Evolutionary conservation across 345 rosid genomes (phyloP).

Genomic region (Arabidopsis arenosa): DNA sequence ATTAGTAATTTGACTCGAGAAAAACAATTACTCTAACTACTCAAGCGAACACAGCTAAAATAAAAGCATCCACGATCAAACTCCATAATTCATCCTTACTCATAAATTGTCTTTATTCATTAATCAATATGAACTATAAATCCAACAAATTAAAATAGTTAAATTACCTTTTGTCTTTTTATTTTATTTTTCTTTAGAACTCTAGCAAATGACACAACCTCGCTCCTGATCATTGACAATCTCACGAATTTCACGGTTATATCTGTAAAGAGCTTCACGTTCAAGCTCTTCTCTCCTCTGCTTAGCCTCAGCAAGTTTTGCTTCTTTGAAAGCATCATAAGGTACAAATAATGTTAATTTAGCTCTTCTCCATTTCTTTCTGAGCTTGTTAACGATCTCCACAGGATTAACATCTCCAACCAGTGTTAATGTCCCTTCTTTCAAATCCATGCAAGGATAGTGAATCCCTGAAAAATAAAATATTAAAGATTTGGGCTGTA

Average conservation of each 20-base stretch:
- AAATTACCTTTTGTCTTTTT: neutral
- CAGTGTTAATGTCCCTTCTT: neutral
- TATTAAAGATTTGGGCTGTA: neutral
- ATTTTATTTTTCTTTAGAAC: neutral
- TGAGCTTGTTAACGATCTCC: neutral
- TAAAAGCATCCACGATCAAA: neutral
- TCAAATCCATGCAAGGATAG: neutral
- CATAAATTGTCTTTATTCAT: neutral
- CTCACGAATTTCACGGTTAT: neutral
- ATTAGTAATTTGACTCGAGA: neutral
- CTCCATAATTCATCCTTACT: neutral
- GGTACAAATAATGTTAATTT: conserved; percentile 3
- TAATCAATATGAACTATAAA: neutral
- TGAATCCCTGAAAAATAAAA: neutral
- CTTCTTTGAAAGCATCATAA: neutral
- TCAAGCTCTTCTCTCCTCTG: neutral
- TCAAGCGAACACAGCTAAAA: neutral
- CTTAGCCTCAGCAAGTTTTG: neutral
- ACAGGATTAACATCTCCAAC: conserved; percentile 1
- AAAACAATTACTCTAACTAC: neutral
- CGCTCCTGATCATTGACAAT: neutral
- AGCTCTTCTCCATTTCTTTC: conserved; percentile 5
- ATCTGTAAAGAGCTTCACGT: neutral
- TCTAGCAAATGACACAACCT: conserved; percentile 16
- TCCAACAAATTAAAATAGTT: neutral